Base-by-base conservation (phyloP, 371 early-diverging fungal genomes). In the Actinomortierella wolfii region DNA sequence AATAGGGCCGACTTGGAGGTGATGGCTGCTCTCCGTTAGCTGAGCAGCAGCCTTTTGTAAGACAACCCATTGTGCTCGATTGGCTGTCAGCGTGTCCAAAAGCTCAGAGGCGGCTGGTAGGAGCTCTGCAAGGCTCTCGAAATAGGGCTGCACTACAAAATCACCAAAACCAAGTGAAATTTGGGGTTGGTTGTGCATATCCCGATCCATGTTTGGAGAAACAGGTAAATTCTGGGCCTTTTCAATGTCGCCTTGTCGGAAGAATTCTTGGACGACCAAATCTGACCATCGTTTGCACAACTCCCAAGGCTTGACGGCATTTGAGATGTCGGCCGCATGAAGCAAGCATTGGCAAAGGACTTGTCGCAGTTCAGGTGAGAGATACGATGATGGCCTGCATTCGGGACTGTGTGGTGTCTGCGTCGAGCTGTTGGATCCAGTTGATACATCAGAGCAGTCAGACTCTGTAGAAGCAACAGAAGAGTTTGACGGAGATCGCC, bases 321-420 rank as follows among this genome's bases (percentile, higher is more conserved):
- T 96, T 57, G 91, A 91, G 48, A 94, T 92, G 55, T 96, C 96
- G 2, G 94, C 92, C 1, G 92, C 93, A 60, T 95, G 94, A 4
- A 95, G 76, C 49, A 94, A 59, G 14, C 86, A 83, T 50, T 90
- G 86, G 59, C 87, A 85, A 15, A 94, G 64, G 39, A 77, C 77
- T 54, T 87, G 84, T 13, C 92, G 79, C 48, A 86, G 85, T 50
- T 79, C 73, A 25, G 60, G 55, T 18, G 73, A 74, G 9, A 70
- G 53, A 18, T 62, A 53, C 8, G 48, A 41, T 3, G 67, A 55
- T 18, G 44, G n/a, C n/a, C 40, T 1, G 23, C 51, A 24, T 26
- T 59, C 42, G 51, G 26, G 39, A 13, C 20, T 21, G 14, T 14
- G 20, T 15, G 23, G 11, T 18, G 24, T n/a, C 21, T 26, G 18